Conservation (phyloP, 306 rosid genomes). For the Casuarina cunninghamiana region DNA sequence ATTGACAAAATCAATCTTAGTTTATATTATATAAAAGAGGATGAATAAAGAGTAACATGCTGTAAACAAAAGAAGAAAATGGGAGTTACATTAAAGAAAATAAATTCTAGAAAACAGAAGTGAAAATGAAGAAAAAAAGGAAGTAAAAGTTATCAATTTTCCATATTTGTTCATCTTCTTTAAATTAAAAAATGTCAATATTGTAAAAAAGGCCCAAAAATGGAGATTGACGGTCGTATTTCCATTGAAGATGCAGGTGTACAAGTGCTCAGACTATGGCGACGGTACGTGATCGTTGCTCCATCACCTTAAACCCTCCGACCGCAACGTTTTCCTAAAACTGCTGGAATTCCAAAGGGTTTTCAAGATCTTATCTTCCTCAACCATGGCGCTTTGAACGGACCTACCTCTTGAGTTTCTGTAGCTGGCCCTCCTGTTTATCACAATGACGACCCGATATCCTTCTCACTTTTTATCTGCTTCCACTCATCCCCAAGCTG, state of each 20-base stretch:
- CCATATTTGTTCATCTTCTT: no score
- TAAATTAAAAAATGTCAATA: no score
- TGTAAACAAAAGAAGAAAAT: no score
- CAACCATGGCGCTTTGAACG: constrained; percentile 25
- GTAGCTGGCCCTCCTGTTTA: not conserved
- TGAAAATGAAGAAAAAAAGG: no score
- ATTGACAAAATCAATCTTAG: no score
- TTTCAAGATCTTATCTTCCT: constrained; percentile 29
- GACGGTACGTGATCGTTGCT: not conserved
- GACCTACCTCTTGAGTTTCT: not conserved
- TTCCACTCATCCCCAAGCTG: constrained; percentile 41
- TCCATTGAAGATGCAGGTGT: not conserved
- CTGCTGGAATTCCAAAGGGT: constrained; percentile 8
- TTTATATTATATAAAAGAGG: no score
- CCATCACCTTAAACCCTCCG: constrained; percentile 15
- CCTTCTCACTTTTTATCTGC: constrained; percentile 53
- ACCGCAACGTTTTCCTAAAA: not conserved
- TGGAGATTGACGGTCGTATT: not conserved
- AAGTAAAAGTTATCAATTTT: no score
- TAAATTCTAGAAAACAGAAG: no score
- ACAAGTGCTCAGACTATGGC: not conserved
- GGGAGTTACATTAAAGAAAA: no score
- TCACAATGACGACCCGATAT: constrained; percentile 48
- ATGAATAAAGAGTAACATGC: no score
- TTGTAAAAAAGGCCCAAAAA: no score